Percentiles rank a stretch among this genome's conserved stretches.
These are phyloP conservation scores for Neonectria ditissima DNA, from an alignment of 2,329 filamentous ascomycete species.

Conservation along the genomic window DNA sequence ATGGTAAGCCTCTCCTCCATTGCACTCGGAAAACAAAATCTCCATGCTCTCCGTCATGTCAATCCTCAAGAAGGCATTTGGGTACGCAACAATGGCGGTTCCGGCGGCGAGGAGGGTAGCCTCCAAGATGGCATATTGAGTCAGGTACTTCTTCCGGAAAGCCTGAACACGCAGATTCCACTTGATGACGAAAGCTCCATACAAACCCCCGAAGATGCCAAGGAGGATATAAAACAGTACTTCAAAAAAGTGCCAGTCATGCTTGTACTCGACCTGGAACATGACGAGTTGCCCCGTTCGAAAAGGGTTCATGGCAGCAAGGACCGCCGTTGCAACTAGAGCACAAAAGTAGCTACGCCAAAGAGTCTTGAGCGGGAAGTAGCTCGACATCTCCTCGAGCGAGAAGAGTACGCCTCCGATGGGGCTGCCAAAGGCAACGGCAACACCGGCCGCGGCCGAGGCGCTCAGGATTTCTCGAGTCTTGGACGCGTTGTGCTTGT, in stretches of 20 bases:
- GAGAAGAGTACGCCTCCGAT: conserved; percentile 98
- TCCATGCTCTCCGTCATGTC: conserved; percentile 99
- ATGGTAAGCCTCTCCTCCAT: conserved; percentile 88
- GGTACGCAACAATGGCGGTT: conserved; percentile 95
- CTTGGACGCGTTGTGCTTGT: conserved; percentile 90
- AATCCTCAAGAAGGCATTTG: conserved; percentile 93
- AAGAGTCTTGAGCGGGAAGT: conserved; percentile 96
- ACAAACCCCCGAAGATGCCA: conserved; percentile 92
- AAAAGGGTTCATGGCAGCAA: conserved; percentile 98
- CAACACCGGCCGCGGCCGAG: conserved; percentile 93
- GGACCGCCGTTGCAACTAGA: conserved; percentile 89
- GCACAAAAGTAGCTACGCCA: conserved; percentile 99
- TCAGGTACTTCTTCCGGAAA: conserved; percentile 93
- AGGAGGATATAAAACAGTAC: conserved; percentile 91
- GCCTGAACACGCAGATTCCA: conserved; percentile 93
- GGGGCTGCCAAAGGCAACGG: conserved; percentile 95
- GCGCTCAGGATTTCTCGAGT: conserved; percentile 95
- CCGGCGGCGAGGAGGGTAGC: conserved; percentile 83
- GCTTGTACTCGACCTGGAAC: conserved; percentile 97
- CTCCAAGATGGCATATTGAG: conserved; percentile 86
- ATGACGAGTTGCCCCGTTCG: conserved; percentile 97
- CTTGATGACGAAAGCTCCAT: conserved; percentile 97
- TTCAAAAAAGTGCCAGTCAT: conserved; percentile 98
- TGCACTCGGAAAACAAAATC: conserved; percentile 93
- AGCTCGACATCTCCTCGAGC: conserved; percentile 95